A percentile compares a stretch with the other conserved stretches of the same genome.
These are phyloP conservation scores for Penicillium robsamsonii DNA, from an alignment of 495 filamentous ascomycete species.

Conservation along the genomic window DNA sequence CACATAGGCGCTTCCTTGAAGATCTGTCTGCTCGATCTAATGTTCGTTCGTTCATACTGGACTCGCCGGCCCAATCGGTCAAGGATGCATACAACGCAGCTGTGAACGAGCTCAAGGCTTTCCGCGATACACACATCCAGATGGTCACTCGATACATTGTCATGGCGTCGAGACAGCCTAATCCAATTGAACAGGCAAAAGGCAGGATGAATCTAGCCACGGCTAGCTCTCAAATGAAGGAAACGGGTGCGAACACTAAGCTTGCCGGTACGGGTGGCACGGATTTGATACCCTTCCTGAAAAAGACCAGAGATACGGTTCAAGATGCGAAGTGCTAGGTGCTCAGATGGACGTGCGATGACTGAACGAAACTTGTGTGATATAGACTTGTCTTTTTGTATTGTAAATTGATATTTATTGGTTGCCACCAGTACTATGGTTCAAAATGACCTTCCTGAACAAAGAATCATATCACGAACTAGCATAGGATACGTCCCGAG, in stretches of 20 bases:
- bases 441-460: not conserved
- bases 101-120: slow-evolving; percentile 72
- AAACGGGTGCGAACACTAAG: slow-evolving; percentile 17
- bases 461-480: not conserved
- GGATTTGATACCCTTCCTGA: slow-evolving; percentile 84
- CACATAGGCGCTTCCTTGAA: slow-evolving; percentile 82
- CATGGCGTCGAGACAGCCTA: slow-evolving; percentile 39
- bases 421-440: not conserved
- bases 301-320: slow-evolving; percentile 88
- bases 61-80: slow-evolving; percentile 52
- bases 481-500: not conserved
- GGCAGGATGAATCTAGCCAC: slow-evolving; percentile 33
- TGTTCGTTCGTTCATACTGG: slow-evolving; percentile 75
- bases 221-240: slow-evolving; percentile 26
- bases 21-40: slow-evolving; percentile 73
- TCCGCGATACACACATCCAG: slow-evolving; percentile 89
- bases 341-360: not conserved
- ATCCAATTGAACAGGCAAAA: slow-evolving; percentile 12
- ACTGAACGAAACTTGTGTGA: slow-evolving; percentile 3
- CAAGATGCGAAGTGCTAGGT: slow-evolving; percentile 30
- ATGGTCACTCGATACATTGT: slow-evolving; percentile 96
- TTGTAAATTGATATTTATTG: slow-evolving; percentile 1
- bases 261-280: slow-evolving; percentile 89
- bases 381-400: not conserved
- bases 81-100: slow-evolving; percentile 86